phyloP scores from a whole-genome alignment of 495 filamentous ascomycete species.

The Xylaria castorea region DNA sequence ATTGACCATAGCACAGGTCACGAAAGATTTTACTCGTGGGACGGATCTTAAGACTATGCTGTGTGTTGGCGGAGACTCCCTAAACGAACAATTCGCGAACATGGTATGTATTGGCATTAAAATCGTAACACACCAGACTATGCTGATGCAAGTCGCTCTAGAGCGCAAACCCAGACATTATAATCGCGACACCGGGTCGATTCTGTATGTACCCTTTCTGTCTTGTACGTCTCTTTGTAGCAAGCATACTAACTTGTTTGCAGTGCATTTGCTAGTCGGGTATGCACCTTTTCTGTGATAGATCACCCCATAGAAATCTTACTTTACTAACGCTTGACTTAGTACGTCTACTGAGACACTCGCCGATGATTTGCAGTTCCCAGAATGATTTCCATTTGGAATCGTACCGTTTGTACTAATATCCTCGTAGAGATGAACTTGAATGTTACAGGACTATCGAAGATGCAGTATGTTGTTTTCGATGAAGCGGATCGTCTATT shows the following conservation, averaged over 20 bases:
- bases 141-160: constrained; percentile 7
- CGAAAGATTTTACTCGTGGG: constrained; percentile 89
- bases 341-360: constrained; percentile 4
- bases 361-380: background rate
- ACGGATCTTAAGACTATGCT: constrained; percentile 89
- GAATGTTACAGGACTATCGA: constrained; percentile 51
- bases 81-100: constrained; percentile 93
- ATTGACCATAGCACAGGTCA: constrained; percentile 61
- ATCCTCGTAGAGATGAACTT: constrained; percentile 79
- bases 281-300: background rate
- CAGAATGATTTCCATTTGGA: background rate
- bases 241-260: background rate
- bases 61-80: constrained; percentile 90
- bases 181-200: constrained; percentile 95
- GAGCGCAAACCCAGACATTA: constrained; percentile 89
- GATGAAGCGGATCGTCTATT: constrained; percentile 97
- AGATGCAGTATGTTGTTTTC: constrained; percentile 90
- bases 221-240: background rate
- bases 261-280: constrained; percentile 89
- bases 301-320: background rate
- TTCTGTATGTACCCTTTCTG: constrained; percentile 55
- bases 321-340: background rate
- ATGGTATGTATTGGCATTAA: constrained; percentile 57
- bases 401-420: background rate
- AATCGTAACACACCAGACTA: background rate